A percentile compares a stretch with the other conserved stretches of the same genome.
Conservation (phyloP, 2,329 filamentous ascomycete genomes). For the Arthroderma sp. region DNA sequence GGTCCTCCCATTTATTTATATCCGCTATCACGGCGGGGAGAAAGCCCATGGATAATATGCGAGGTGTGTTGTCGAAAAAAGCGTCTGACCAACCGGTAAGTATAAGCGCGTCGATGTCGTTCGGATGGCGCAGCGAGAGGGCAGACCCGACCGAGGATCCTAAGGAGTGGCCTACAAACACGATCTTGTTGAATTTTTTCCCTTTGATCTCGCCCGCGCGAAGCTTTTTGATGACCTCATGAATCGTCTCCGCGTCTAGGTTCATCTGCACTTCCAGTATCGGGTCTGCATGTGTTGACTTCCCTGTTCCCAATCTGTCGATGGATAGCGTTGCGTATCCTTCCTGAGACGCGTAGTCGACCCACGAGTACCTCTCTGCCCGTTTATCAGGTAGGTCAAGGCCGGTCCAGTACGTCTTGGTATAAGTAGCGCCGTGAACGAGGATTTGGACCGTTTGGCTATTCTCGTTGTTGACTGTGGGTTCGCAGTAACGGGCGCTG, state of each 20-base stretch:
- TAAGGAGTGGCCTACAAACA: conserved; percentile 7
- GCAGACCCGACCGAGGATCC: conserved; percentile 4
- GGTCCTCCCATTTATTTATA: not conserved
- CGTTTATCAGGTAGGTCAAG: conserved; percentile 4
- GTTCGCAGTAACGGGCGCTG: conserved; percentile 4
- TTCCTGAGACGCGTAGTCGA: conserved; percentile 9
- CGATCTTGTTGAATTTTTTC: conserved; percentile 5
- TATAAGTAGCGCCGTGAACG: conserved; percentile 6
- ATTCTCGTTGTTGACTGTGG: not conserved
- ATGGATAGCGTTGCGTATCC: conserved; percentile 12
- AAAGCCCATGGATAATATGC: not conserved
- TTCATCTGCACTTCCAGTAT: conserved; percentile 8
- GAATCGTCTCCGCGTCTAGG: conserved; percentile 5
- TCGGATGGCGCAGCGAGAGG: conserved; percentile 2
- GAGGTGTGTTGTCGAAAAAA: not conserved
- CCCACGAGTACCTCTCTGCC: conserved; percentile 7
- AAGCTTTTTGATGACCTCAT: conserved; percentile 3
- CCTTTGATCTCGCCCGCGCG: conserved; percentile 4
- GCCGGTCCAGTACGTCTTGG: conserved; percentile 6
- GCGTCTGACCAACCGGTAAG: conserved; percentile 5
- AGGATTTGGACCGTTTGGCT: conserved; percentile 5
- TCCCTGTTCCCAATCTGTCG: conserved; percentile 12
- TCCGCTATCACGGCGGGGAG: conserved; percentile 1
- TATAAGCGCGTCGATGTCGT: conserved; percentile 9
- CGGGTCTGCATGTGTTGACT: conserved; percentile 11